Evolutionary conservation across 176 grass and related monocot species (phyloP).

Genomic region (Bolboschoenus planiculmis): DNA sequence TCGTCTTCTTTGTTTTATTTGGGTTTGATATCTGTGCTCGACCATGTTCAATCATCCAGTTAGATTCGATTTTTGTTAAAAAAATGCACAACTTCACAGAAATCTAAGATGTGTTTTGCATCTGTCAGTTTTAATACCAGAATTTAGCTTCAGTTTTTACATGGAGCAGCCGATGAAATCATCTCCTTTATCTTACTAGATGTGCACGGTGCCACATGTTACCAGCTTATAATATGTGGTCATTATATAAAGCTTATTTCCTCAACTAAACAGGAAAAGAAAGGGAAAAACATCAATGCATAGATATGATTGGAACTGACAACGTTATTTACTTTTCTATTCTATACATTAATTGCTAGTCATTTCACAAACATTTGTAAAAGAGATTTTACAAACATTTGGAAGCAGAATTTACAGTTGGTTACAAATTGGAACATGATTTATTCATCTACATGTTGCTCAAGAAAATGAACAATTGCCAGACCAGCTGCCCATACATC

Average conservation of each 20-base stretch:
- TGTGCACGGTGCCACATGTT: background rate
- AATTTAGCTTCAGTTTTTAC: background rate
- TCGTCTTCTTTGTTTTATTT: background rate
- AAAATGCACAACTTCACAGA: background rate
- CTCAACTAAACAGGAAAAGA: background rate
- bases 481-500: slow-evolving; percentile 87
- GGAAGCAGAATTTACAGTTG: slow-evolving; percentile 20
- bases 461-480: slow-evolving; percentile 55
- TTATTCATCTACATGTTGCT: slow-evolving; percentile 29
- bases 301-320: background rate
- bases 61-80: background rate
- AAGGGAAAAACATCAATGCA: background rate
- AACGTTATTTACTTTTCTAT: slow-evolving; percentile 8
- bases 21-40: background rate
- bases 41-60: background rate
- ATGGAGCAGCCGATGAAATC: background rate
- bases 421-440: background rate
- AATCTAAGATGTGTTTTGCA: background rate
- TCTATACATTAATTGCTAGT: background rate
- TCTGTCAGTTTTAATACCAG: background rate
- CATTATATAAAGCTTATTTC: background rate
- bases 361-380: slow-evolving; percentile 8
- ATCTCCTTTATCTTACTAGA: background rate
- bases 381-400: slow-evolving; percentile 21
- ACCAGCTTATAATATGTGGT: background rate